Base-by-base conservation (phyloP, 352 stramenopile species). In the Pythium insidiosum region DNA sequence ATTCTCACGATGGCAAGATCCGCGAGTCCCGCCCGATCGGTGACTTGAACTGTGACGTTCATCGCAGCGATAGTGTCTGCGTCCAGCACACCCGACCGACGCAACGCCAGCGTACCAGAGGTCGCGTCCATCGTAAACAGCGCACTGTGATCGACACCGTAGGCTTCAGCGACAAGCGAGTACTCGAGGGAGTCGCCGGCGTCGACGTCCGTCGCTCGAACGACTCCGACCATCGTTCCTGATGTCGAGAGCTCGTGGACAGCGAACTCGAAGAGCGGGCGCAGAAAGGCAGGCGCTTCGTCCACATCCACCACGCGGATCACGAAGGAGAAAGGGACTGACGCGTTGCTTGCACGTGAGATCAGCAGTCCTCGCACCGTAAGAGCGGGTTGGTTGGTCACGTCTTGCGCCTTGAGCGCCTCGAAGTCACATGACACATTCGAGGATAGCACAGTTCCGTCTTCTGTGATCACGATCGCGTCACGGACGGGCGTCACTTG, bases 181-280 rank as follows among this genome's bases (percentile, higher is more conserved):
- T 66, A 81, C 13, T 18, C 15, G 7, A 72, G 11, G 1, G 28
- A 48, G 35, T 79, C 68, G 7, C 59, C 65, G 0, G 58, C 33
- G 26, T 84, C 72, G 0, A 61, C 46, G 16, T 84, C 72, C 0
- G 36, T 44, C 7, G 68, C 68, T 12, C 63, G 57, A 0, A 79
- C 49, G 4, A 72, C 44, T 2, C 72, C 68, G 34, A 79, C 38
- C 31, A 79, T 41, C 0, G 58, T 47, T 6, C 61, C 48, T 20
- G 51, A 43, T 15, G 34, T 48, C 5, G 66, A 42, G 5, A 77
- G 43, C 38, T 84, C 71, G 21, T 81, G 58, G 16, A 77, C 47
- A 9, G 66, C 63, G 25, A 73, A 67, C 16, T 36, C 38, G 38
- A 66, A 68, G 5, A 42, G 5, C 19, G 21, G 21, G 11, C 47